phyloP scores from a whole-genome alignment of 179 eudicot species.

The Beta macrorhiza region DNA sequence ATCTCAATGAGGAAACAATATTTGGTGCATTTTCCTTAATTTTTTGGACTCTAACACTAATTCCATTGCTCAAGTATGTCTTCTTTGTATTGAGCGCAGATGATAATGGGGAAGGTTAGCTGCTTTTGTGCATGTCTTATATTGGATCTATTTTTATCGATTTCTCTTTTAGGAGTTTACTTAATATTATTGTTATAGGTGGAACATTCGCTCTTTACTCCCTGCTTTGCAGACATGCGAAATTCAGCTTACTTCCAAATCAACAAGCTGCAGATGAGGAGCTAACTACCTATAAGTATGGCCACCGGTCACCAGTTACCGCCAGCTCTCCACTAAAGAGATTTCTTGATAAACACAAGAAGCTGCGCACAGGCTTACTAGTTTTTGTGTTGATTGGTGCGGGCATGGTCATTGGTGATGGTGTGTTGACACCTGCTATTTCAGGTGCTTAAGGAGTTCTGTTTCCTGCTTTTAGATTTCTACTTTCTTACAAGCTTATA shows the following conservation, averaged over 20 bases:
- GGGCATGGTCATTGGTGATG: slow-evolving; percentile 96
- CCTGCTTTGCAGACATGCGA: slow-evolving; percentile 90
- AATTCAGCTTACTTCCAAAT: slow-evolving; percentile 89
- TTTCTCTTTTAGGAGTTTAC: slow-evolving; percentile 13
- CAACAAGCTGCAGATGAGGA: slow-evolving; percentile 99
- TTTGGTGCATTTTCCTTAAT: slow-evolving; percentile 78
- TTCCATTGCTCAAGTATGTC: slow-evolving; percentile 84
- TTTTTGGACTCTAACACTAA: slow-evolving; percentile 77
- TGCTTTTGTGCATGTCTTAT: slow-evolving; percentile 3
- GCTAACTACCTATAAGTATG: slow-evolving; percentile 75
- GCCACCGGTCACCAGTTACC: slow-evolving; percentile 41
- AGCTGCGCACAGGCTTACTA: slow-evolving; percentile 59
- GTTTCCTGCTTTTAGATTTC: not conserved
- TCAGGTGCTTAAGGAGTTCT: slow-evolving; percentile 53
- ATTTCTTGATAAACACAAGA: slow-evolving; percentile 82
- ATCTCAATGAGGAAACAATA: slow-evolving; percentile 56
- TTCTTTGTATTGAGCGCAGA: slow-evolving; percentile 65
- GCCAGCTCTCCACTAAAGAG: slow-evolving; percentile 57
- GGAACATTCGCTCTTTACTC: slow-evolving; percentile 97
- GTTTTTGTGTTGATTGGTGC: slow-evolving; percentile 77
- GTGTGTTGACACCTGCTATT: slow-evolving; percentile 92
- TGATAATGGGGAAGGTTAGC: slow-evolving; percentile 92
- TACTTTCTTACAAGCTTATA: not conserved
- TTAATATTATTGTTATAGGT: slow-evolving; percentile 43
- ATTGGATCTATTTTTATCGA: slow-evolving; percentile 6